Evolutionary conservation across 768 basidiomycete species (phyloP).

Genomic region (Leccinum disarticulatum): DNA sequence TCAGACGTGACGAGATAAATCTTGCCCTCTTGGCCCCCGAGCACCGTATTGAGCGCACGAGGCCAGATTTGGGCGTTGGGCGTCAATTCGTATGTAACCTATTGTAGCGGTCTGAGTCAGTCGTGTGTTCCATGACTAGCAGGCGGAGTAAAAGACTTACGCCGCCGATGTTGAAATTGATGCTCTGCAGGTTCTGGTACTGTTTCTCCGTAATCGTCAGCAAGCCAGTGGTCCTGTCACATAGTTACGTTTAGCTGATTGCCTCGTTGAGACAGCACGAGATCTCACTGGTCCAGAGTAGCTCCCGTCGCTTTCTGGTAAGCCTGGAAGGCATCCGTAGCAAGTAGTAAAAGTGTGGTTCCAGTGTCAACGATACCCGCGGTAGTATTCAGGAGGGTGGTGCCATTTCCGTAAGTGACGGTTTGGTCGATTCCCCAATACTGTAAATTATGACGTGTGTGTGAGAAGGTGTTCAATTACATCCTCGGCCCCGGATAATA

Average conservation of each 20-base stretch:
- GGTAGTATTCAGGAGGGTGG: slow-evolving; percentile 35
- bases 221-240: slow-evolving; percentile 54
- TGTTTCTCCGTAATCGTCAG: slow-evolving; percentile 51
- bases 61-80: slow-evolving; percentile 74
- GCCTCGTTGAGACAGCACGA: neutral
- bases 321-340: slow-evolving; percentile 56
- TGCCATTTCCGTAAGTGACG: slow-evolving; percentile 36
- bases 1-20: slow-evolving; percentile 62
- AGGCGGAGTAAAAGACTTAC: slow-evolving; percentile 21
- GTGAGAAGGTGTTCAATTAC: neutral
- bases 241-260: neutral
- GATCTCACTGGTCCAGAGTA: slow-evolving; percentile 44
- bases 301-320: slow-evolving; percentile 58
- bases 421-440: slow-evolving; percentile 50
- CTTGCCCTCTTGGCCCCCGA: slow-evolving; percentile 50
- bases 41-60: slow-evolving; percentile 50
- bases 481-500: neutral
- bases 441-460: slow-evolving; percentile 2
- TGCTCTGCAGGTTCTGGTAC: slow-evolving; percentile 46
- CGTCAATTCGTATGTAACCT: slow-evolving; percentile 55
- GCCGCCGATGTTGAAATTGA: slow-evolving; percentile 53
- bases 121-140: neutral
- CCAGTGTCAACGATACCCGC: slow-evolving; percentile 55
- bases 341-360: slow-evolving; percentile 54
- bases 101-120: neutral